Conservation (phyloP, 2,329 filamentous ascomycete genomes). For the Fusarium temperatum region DNA sequence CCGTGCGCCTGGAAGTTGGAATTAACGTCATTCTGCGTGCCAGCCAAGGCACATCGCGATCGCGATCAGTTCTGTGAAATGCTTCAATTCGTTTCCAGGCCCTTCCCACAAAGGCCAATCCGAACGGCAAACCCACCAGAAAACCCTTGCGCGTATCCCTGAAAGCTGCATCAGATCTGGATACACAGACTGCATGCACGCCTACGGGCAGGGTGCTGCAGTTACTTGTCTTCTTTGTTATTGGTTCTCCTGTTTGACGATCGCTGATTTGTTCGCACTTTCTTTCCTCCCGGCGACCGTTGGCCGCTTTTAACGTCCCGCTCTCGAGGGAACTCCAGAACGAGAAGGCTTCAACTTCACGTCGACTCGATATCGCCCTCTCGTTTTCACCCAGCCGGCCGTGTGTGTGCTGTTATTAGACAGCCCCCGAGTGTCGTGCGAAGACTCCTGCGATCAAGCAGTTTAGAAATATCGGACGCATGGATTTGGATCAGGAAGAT, state of each 20-base stretch:
- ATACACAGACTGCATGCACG: constrained; percentile 7
- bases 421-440: constrained; percentile 35
- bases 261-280: constrained; percentile 22
- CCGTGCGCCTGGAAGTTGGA: constrained; percentile 21
- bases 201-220: constrained; percentile 8
- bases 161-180: constrained; percentile 21
- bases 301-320: constrained; percentile 15
- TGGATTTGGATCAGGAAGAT: constrained; percentile 8
- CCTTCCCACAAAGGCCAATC: neutral
- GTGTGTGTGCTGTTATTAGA: constrained; percentile 46
- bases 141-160: constrained; percentile 10
- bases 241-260: constrained; percentile 9
- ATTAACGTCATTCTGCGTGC: constrained; percentile 25
- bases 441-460: constrained; percentile 2
- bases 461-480: neutral
- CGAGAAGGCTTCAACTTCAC: constrained; percentile 8
- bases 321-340: neutral
- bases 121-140: neutral
- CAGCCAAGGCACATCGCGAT: constrained; percentile 16
- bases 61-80: constrained; percentile 3
- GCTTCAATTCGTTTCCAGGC: constrained; percentile 5
- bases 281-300: constrained; percentile 8
- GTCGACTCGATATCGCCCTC: constrained; percentile 17
- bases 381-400: constrained; percentile 17
- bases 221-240: neutral